Base-by-base conservation (phyloP, 495 filamentous ascomycete genomes). In the Aspergillus nanangensis region DNA sequence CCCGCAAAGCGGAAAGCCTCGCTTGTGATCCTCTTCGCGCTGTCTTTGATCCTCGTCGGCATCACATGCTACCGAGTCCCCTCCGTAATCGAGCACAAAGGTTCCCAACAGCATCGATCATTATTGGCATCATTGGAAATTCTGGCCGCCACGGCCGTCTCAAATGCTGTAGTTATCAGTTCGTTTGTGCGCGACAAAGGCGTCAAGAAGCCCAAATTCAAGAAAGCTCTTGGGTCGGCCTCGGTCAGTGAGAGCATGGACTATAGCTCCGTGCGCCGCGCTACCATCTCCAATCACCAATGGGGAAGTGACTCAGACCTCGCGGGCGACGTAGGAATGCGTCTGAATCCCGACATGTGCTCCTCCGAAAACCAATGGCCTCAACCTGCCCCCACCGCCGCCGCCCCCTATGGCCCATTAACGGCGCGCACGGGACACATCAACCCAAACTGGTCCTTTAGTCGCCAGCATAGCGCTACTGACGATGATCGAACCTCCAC, bases 221-320 rank as follows among this genome's bases (percentile, higher is more conserved):
- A 82, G 50, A 65, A 59, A 21, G 53, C 49, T 2, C 70, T 78
- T 39, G 82, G 74, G n/a, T 78, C 72, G 9, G 65, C 72, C 20
- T 74, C 69, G 14, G 76, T 75, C 35, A 73, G 59, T 44, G 72
- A 79, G 49, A 78, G 69, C 53, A 56, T 77, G 29, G 78, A 79
- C 17, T 57, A 70, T 33, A 68, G 71, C 34, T 74, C 71, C 21
- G 41, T 76, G 5, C 72, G 80, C 19, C 72, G 72, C 35, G 58
- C 70, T 22, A 71, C 67, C 4, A 55, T 76, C 43, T 76, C 75
- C n/a, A 69, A 78, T 17, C 67, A 77, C 38, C 76, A 82, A 48
- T 92, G 88, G 88, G 88, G 87, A 5, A 89, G 84, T 51, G 88
- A 94, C 58, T 84, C 86, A 37, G 88, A 92, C 56, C 71, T 94